Conservation (phyloP, 139 green algal genomes). For the Volvox reticuliferus region DNA sequence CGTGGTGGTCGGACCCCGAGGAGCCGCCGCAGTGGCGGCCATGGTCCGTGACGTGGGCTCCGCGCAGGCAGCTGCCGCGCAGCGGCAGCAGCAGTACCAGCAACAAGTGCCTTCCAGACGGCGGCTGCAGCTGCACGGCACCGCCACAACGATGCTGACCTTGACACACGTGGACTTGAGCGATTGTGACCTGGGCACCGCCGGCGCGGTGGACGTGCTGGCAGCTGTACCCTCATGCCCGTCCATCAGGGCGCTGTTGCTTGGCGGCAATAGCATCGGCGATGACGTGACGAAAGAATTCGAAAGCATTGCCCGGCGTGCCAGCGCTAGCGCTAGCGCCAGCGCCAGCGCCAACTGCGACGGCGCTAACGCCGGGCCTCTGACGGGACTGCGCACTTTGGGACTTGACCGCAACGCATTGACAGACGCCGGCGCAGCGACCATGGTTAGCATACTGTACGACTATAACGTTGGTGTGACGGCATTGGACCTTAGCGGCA, state of each 20-base stretch:
- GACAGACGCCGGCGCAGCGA: conserved; percentile 18
- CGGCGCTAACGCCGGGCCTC: not conserved
- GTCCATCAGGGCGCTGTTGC: not conserved
- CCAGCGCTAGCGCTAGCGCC: not conserved
- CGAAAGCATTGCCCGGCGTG: not conserved
- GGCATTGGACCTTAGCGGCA: conserved; percentile 23
- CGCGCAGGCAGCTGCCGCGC: not conserved
- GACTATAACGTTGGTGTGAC: conserved; percentile 13
- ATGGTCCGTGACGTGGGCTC: not conserved
- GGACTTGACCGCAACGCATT: conserved; percentile 33
- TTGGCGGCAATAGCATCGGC: conserved; percentile 32
- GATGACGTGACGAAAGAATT: conserved; percentile 1
- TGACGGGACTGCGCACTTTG: conserved; percentile 4
- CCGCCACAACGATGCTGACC: conserved; percentile 16
- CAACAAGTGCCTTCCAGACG: not conserved
- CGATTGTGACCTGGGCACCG: conserved; percentile 28
- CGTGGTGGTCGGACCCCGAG: conserved; percentile 25
- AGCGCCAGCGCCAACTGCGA: not conserved
- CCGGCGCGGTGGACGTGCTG: conserved; percentile 18
- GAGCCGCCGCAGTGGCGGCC: conserved; percentile 11
- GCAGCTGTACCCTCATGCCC: not conserved
- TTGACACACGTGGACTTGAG: conserved; percentile 20
- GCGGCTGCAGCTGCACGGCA: not conserved
- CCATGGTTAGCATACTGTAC: conserved; percentile 3
- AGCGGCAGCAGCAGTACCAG: not conserved